Evolutionary conservation across 768 basidiomycete species (phyloP).

Genomic region (Inosperma sp.): DNA sequence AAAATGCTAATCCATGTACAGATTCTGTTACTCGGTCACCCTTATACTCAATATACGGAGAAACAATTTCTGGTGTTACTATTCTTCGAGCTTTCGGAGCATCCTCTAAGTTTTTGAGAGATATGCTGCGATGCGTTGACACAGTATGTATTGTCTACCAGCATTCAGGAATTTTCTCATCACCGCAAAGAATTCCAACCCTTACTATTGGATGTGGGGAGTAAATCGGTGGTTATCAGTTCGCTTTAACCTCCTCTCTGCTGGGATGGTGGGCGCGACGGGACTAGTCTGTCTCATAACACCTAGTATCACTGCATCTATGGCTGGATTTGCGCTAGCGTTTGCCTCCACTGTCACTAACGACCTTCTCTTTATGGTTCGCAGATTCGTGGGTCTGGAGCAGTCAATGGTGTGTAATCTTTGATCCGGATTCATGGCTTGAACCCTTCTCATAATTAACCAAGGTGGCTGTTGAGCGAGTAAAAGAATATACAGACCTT

Average conservation of each 20-base stretch:
- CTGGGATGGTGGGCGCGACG: conserved; percentile 67
- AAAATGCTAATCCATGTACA: conserved; percentile 15
- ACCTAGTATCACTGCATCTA: conserved; percentile 69
- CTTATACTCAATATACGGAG: conserved; percentile 35
- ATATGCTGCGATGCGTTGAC: conserved; percentile 74
- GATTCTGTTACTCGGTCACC: conserved; percentile 32
- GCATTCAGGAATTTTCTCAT: background rate
- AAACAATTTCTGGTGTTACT: conserved; percentile 34
- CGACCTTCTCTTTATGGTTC: conserved; percentile 70
- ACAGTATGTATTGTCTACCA: conserved; percentile 42
- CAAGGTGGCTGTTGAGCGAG: conserved; percentile 79
- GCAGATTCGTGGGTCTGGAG: conserved; percentile 82
- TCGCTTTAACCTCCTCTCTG: conserved; percentile 80
- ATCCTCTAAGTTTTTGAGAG: conserved; percentile 72
- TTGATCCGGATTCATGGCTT: background rate
- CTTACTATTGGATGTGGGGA: conserved; percentile 93
- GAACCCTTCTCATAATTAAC: background rate
- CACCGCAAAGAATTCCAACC: conserved; percentile 47
- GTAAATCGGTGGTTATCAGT: conserved; percentile 90
- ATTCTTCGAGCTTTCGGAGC: conserved; percentile 77
- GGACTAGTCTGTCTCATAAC: conserved; percentile 62
- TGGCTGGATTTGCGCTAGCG: conserved; percentile 82
- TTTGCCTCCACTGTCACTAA: conserved; percentile 74
- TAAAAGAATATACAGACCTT: conserved; percentile 88
- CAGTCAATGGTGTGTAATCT: conserved; percentile 75